phyloP scores from a whole-genome alignment of 345 rosid species.

The Conringia planisiliqua region DNA sequence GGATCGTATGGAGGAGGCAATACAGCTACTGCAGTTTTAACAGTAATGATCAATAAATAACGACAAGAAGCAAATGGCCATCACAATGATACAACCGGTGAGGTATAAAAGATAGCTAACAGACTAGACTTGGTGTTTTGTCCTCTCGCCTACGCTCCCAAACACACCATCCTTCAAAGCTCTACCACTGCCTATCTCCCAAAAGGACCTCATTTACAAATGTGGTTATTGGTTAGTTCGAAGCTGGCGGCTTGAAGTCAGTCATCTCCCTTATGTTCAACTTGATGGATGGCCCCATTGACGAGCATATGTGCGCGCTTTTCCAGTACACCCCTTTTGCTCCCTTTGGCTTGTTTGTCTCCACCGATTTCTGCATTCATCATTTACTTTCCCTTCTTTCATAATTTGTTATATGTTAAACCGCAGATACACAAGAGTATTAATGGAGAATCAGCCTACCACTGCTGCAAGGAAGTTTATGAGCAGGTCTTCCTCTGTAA shows the following conservation, averaged over 20 bases:
- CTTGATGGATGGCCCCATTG: constrained; percentile 96
- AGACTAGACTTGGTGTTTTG: constrained; percentile 5
- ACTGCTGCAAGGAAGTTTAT: constrained; percentile 74
- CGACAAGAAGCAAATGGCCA: background rate
- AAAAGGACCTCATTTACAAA: constrained; percentile 10
- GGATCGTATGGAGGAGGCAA: constrained; percentile 39
- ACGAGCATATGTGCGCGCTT: constrained; percentile 83
- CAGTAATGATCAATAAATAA: background rate
- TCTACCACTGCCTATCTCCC: constrained; percentile 19
- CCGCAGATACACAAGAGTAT: background rate
- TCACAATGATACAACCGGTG: constrained; percentile 3
- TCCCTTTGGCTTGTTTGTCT: constrained; percentile 93
- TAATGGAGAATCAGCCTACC: constrained; percentile 41
- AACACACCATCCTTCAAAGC: constrained; percentile 3
- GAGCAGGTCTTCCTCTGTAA: constrained; percentile 78
- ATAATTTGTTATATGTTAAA: background rate
- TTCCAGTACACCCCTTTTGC: constrained; percentile 99
- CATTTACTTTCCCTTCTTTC: background rate
- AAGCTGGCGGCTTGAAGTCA: constrained; percentile 63
- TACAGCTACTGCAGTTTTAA: background rate
- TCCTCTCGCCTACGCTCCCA: background rate
- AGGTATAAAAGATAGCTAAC: constrained; percentile 9
- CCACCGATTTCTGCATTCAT: constrained; percentile 78
- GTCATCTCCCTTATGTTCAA: constrained; percentile 87
- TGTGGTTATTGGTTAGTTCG: constrained; percentile 19